Percentiles rank a stretch among this genome's conserved stretches.
phyloP scores from a whole-genome alignment of 2,329 filamentous ascomycete species.

The Calonectria crousiana region DNA sequence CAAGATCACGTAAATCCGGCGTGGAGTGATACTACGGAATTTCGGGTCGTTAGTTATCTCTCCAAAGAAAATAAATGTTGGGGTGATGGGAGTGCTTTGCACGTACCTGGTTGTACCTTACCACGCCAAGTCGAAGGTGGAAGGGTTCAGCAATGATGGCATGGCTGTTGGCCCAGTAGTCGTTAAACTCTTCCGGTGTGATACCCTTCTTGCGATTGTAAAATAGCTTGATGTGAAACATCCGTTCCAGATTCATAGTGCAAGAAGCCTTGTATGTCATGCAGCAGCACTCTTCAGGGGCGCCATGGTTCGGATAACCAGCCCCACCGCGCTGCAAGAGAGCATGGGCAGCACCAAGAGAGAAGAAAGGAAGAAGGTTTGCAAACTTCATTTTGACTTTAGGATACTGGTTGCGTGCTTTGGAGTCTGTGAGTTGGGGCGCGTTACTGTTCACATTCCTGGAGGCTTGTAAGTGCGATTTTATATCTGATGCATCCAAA shows the following conservation, averaged over 20 bases:
- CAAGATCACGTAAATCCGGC: neutral
- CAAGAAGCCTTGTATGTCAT: slow-evolving; percentile 32
- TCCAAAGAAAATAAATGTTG: neutral
- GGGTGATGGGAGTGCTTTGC: too few relatives aligned
- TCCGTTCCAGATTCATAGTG: slow-evolving; percentile 32
- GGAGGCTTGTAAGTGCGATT: neutral
- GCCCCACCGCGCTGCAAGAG: neutral
- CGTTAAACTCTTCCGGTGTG: neutral
- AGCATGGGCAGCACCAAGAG: neutral
- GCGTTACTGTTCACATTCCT: neutral
- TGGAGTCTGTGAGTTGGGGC: neutral
- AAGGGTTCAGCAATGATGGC: neutral
- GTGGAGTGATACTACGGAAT: neutral
- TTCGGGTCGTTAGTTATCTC: neutral
- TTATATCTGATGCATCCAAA: neutral
- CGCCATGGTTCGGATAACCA: neutral
- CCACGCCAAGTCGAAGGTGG: neutral
- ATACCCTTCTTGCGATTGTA: slow-evolving; percentile 4
- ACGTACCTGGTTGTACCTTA: neutral
- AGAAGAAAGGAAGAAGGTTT: neutral
- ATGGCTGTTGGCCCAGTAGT: slow-evolving; percentile 1
- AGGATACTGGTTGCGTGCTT: neutral
- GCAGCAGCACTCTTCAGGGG: slow-evolving; percentile 27
- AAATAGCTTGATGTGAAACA: slow-evolving; percentile 21
- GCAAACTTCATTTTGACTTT: neutral